Conservation (phyloP, 495 filamentous ascomycete species). For the Xanthoparmelia taractica region DNA sequence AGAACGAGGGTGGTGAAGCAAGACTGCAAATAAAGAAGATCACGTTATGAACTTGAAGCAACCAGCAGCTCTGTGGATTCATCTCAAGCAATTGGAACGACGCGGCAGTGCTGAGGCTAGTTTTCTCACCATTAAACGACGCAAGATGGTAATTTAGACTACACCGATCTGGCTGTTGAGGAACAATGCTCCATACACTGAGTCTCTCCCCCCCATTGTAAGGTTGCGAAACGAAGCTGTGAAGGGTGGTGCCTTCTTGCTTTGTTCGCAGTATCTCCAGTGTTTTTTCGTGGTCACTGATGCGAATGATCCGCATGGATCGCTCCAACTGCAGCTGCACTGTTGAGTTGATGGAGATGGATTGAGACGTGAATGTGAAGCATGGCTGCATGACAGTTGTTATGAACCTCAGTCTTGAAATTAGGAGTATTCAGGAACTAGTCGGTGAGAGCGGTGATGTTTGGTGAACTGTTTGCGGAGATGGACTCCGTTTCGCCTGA, state of each 20-base stretch:
- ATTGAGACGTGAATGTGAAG: too few relatives aligned
- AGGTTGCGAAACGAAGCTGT: not conserved
- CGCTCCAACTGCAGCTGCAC: too few relatives aligned
- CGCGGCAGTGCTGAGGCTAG: not conserved
- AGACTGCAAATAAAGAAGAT: constrained; percentile 14
- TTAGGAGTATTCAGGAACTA: too few relatives aligned
- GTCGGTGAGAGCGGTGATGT: too few relatives aligned
- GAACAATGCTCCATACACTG: not conserved
- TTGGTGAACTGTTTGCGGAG: too few relatives aligned
- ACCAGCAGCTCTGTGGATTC: not conserved
- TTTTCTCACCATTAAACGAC: not conserved
- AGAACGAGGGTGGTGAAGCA: constrained; percentile 17
- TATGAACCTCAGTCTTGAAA: too few relatives aligned
- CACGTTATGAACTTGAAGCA: constrained; percentile 1
- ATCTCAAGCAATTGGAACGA: not conserved
- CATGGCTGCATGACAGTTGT: too few relatives aligned
- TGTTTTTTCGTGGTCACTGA: not conserved
- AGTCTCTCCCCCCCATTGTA: not conserved
- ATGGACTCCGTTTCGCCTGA: too few relatives aligned
- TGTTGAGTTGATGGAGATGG: too few relatives aligned
- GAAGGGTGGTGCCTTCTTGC: not conserved
- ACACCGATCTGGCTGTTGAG: not conserved
- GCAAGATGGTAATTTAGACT: not conserved
- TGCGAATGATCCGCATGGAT: not conserved
- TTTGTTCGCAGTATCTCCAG: not conserved